These are phyloP conservation scores for Rhizopogon vinicolor DNA, from an alignment of 768 basidiomycete species.

Conservation along the genomic window DNA sequence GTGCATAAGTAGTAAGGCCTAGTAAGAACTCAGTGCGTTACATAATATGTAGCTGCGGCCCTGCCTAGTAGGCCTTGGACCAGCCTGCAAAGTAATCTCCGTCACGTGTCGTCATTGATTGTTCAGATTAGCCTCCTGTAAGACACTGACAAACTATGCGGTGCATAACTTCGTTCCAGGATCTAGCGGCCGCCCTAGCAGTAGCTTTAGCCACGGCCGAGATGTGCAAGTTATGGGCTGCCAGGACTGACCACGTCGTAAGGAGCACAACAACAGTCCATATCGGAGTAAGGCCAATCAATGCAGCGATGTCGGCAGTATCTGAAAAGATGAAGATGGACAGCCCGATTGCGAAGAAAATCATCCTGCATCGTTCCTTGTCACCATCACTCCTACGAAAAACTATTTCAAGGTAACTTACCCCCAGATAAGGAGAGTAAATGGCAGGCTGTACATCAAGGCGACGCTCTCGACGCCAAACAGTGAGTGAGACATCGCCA, in stretches of 20 bases:
- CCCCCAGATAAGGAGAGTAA: constrained; percentile 28
- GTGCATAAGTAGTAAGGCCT: no score
- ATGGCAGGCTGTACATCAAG: constrained; percentile 28
- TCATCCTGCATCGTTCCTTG: background rate
- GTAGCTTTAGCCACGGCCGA: background rate
- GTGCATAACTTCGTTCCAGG: background rate
- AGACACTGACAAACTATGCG: background rate
- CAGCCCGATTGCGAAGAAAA: constrained; percentile 7
- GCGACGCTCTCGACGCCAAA: constrained; percentile 24
- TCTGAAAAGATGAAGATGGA: constrained; percentile 3
- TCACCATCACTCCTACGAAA: background rate
- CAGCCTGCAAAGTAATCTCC: no score
- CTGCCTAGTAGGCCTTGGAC: no score
- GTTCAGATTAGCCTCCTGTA: no score
- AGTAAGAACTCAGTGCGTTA: no score
- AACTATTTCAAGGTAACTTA: constrained; percentile 7
- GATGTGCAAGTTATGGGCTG: background rate
- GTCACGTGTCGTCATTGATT: no score
- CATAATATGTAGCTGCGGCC: no score
- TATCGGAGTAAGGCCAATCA: background rate
- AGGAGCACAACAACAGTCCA: background rate
- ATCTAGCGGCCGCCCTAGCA: background rate
- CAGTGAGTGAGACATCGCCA: constrained; percentile 3
- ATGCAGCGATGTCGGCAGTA: background rate
- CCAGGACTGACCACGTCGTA: background rate